A percentile compares a stretch with the other conserved stretches of the same genome.
phyloP scores from a whole-genome alignment of 2,329 filamentous ascomycete species.

The Hyphodiscus sp. region DNA sequence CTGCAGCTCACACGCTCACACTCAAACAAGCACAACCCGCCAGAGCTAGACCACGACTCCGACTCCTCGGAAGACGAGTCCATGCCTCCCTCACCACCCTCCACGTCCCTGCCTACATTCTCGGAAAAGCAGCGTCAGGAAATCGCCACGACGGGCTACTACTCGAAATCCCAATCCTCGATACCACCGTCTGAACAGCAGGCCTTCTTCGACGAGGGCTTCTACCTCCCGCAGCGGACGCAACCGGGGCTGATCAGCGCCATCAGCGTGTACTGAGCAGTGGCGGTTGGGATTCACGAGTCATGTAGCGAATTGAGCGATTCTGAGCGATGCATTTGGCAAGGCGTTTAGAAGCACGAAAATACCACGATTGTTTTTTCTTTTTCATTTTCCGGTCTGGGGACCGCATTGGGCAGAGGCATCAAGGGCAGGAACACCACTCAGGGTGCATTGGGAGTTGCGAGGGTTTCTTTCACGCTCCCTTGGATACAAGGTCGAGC shows the following conservation, averaged over 20 bases:
- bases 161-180: constrained; percentile 28
- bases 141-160: constrained; percentile 35
- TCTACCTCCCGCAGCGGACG: constrained; percentile 39
- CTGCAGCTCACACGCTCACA: constrained; percentile 65
- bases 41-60: constrained; percentile 64
- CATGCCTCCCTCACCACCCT: constrained; percentile 52
- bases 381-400: not conserved
- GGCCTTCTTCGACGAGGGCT: constrained; percentile 41
- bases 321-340: constrained; percentile 11
- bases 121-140: constrained; percentile 46
- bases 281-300: constrained; percentile 7
- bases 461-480: not conserved
- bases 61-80: constrained; percentile 65
- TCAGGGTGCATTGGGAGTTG: not conserved
- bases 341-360: constrained; percentile 1
- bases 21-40: constrained; percentile 47
- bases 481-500: not conserved
- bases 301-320: constrained; percentile 17
- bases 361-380: constrained; percentile 6
- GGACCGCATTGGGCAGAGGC: not conserved
- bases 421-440: constrained; percentile 4
- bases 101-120: constrained; percentile 49
- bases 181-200: constrained; percentile 28
- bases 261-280: constrained; percentile 41
- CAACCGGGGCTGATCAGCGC: constrained; percentile 34